Conservation (phyloP, 2,329 filamentous ascomycete species). For the Hymenotorrendiella dingleyae region DNA sequence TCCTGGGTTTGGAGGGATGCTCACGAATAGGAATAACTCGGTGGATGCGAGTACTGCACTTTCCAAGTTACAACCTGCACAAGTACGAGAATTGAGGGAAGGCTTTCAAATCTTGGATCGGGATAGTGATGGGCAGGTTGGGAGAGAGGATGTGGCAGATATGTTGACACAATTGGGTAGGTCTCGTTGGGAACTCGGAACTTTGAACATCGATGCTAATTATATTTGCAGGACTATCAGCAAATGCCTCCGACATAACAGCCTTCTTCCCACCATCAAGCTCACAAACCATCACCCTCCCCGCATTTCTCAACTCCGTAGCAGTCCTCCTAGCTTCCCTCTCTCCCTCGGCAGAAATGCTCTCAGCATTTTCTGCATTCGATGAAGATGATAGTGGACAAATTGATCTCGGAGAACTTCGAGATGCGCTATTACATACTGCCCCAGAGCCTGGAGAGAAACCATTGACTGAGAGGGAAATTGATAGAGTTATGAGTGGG, state of each 20-base stretch:
- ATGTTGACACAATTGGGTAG: conserved; percentile 81
- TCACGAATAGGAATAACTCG: conserved; percentile 13
- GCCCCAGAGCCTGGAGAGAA: conserved; percentile 66
- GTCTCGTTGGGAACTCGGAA: conserved; percentile 2
- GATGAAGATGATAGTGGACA: conserved; percentile 95
- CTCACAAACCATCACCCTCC: conserved; percentile 71
- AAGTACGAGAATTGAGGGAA: conserved; percentile 83
- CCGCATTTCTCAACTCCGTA: conserved; percentile 78
- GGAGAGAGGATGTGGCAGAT: conserved; percentile 75
- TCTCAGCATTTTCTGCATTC: conserved; percentile 89
- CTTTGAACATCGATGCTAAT: background rate
- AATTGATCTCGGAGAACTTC: conserved; percentile 75
- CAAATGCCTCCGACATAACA: conserved; percentile 63
- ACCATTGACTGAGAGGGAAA: conserved; percentile 62
- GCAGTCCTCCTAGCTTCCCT: conserved; percentile 68
- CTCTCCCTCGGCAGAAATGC: conserved; percentile 71
- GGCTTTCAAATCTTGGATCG: conserved; percentile 91
- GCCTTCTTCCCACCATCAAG: conserved; percentile 74
- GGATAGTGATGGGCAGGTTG: conserved; percentile 78
- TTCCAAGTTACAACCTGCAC: conserved; percentile 70
- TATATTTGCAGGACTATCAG: conserved; percentile 58
- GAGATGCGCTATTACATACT: conserved; percentile 77
- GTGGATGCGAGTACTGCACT: conserved; percentile 43
- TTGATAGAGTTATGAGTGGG: conserved; percentile 80
- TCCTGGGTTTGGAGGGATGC: conserved; percentile 26